Percentiles rank a stretch among this genome's conserved stretches.
These are phyloP conservation scores for Neofusicoccum sp. DNA, from an alignment of 2,329 filamentous ascomycete species.

Conservation along the genomic window DNA sequence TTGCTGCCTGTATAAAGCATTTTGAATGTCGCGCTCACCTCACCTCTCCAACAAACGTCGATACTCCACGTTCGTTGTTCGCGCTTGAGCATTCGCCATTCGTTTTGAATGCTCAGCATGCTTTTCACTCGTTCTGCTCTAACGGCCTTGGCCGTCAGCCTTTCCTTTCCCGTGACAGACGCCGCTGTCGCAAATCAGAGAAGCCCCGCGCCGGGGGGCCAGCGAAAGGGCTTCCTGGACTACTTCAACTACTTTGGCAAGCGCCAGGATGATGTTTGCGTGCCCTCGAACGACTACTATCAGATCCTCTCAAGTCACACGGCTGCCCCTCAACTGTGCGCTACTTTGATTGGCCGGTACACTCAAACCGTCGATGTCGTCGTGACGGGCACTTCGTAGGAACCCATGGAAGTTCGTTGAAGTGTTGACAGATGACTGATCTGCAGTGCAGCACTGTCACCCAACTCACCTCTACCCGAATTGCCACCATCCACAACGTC, in stretches of 20 bases:
- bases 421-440: conserved; percentile 14
- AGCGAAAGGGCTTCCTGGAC: not conserved
- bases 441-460: conserved; percentile 21
- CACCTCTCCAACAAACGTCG: not conserved
- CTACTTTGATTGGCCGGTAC: conserved; percentile 24
- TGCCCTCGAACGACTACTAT: conserved; percentile 16
- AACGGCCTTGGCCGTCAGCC: conserved; percentile 30
- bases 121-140: conserved; percentile 30
- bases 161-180: conserved; percentile 28
- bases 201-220: not conserved
- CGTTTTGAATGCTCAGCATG: conserved; percentile 36
- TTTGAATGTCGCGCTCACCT: conserved; percentile 5
- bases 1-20: conserved; percentile 16
- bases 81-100: conserved; percentile 21
- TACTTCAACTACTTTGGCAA: conserved; percentile 9
- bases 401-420: not conserved
- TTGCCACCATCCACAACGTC: conserved; percentile 24
- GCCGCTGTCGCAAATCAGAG: conserved; percentile 8
- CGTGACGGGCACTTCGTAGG: conserved; percentile 29
- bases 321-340: not conserved
- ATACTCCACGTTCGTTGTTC: conserved; percentile 13
- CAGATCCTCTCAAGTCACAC: conserved; percentile 2
- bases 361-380: conserved; percentile 26
- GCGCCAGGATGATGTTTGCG: conserved; percentile 10
- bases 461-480: conserved; percentile 23